These are phyloP conservation scores for Anaeramoeba ignava DNA, from an alignment of 78 protist genomes.

Conservation along the genomic window DNA sequence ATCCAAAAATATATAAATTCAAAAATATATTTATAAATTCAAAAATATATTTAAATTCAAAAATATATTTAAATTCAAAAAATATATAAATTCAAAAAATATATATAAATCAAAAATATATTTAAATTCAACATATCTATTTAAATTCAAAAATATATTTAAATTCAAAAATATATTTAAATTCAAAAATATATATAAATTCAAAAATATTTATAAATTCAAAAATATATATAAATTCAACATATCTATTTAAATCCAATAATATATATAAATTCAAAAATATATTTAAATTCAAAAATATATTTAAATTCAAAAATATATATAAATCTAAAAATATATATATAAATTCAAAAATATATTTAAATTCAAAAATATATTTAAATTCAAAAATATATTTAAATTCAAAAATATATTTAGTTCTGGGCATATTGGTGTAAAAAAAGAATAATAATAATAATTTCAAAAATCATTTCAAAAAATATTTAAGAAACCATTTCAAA, in stretches of 20 bases:
- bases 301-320: neutral
- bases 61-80: too few relatives aligned
- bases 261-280: too few relatives aligned
- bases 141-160: neutral
- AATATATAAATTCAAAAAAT: too few relatives aligned
- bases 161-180: neutral
- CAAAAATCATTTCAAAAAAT: too few relatives aligned
- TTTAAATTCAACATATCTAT: neutral
- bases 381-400: neutral
- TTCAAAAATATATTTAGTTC: neutral
- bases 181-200: neutral
- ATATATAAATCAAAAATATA: too few relatives aligned
- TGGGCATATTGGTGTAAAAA: conserved; percentile 3
- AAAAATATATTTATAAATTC: too few relatives aligned
- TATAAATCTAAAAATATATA: neutral
- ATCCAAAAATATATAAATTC: too few relatives aligned
- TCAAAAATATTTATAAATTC: neutral
- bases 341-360: neutral
- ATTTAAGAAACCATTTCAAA: too few relatives aligned
- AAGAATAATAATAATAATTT: too few relatives aligned
- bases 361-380: neutral
- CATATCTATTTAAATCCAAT: neutral
- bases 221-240: neutral
- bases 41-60: too few relatives aligned
- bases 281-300: too few relatives aligned